Conservation (phyloP, 208 protist genomes). For the Leishmania arabica region DNA sequence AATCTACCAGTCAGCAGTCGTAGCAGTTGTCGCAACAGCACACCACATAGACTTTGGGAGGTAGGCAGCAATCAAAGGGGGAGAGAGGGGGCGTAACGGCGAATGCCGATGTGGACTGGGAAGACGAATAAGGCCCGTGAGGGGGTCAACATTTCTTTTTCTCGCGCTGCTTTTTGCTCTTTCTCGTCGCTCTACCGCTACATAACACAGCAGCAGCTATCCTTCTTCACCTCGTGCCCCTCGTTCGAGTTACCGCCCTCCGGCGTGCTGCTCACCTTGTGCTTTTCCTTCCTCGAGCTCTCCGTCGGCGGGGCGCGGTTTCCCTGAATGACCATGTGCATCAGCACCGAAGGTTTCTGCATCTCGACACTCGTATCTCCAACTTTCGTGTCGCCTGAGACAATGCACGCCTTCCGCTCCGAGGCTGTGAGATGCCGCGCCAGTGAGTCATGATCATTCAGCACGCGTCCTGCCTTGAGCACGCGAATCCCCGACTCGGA, state of each 20-base stretch:
- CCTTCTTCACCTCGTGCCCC: slow-evolving; percentile 32
- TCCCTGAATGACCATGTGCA: slow-evolving; percentile 70
- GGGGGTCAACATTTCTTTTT: neutral
- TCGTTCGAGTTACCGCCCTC: slow-evolving; percentile 25
- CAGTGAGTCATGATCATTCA: slow-evolving; percentile 43
- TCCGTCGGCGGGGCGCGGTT: slow-evolving; percentile 7
- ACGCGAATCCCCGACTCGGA: slow-evolving; percentile 45
- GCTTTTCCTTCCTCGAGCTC: slow-evolving; percentile 24
- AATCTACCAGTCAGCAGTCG: neutral
- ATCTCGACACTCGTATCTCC: slow-evolving; percentile 21
- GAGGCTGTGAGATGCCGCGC: slow-evolving; percentile 35
- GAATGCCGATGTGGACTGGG: neutral
- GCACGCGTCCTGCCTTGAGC: slow-evolving; percentile 65
- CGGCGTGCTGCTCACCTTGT: slow-evolving; percentile 13
- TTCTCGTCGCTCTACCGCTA: slow-evolving; percentile 11
- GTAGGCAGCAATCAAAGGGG: neutral
- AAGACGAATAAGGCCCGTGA: too few relatives aligned
- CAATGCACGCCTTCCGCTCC: slow-evolving; percentile 37
- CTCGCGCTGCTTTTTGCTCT: neutral
- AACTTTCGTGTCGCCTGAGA: slow-evolving; percentile 8
- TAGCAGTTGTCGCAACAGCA: neutral
- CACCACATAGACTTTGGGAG: neutral
- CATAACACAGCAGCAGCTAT: slow-evolving; percentile 57
- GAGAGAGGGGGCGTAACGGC: neutral
- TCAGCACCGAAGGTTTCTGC: slow-evolving; percentile 41